phyloP scores from a whole-genome alignment of 2,329 filamentous ascomycete species.

The Mycosphaerella arachidis region DNA sequence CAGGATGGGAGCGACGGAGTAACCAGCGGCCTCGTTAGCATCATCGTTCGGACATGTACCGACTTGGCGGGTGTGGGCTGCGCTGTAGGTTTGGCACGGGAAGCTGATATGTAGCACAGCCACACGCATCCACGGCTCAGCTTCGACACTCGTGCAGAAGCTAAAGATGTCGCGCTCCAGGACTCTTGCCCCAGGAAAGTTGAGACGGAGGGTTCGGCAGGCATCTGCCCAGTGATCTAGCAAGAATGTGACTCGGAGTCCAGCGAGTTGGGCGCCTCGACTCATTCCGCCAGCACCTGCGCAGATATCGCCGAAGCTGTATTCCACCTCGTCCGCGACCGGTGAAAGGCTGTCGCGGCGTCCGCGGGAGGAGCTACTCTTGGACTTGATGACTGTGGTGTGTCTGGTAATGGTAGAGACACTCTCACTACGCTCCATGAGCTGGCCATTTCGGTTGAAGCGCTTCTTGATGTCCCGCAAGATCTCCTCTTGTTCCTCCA shows the following conservation, averaged over 20 bases:
- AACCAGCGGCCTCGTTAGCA: constrained; percentile 57
- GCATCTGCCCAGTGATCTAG: constrained; percentile 56
- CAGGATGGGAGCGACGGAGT: constrained; percentile 47
- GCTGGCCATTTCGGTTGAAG: background rate
- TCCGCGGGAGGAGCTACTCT: background rate
- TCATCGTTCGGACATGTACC: constrained; percentile 52
- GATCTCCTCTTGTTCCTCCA: background rate
- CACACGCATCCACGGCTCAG: constrained; percentile 32
- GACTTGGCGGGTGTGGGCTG: constrained; percentile 58
- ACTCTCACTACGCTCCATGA: background rate
- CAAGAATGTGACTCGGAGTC: constrained; percentile 53
- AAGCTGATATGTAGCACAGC: constrained; percentile 73
- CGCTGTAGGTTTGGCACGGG: constrained; percentile 72
- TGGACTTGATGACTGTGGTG: background rate
- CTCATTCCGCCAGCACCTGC: constrained; percentile 70
- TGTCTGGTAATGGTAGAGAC: background rate
- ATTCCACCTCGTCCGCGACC: background rate
- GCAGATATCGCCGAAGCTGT: constrained; percentile 62
- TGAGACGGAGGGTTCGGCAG: constrained; percentile 53
- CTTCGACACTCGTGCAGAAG: constrained; percentile 45
- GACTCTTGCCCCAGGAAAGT: constrained; percentile 47
- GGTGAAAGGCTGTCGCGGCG: background rate
- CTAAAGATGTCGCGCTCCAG: constrained; percentile 30
- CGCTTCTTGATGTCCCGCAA: background rate
- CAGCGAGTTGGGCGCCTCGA: constrained; percentile 56